A percentile compares a stretch with the other conserved stretches of the same genome.
These are phyloP conservation scores for Penicillium cosmopolitanum DNA, from an alignment of 495 filamentous ascomycete species.

Conservation along the genomic window DNA sequence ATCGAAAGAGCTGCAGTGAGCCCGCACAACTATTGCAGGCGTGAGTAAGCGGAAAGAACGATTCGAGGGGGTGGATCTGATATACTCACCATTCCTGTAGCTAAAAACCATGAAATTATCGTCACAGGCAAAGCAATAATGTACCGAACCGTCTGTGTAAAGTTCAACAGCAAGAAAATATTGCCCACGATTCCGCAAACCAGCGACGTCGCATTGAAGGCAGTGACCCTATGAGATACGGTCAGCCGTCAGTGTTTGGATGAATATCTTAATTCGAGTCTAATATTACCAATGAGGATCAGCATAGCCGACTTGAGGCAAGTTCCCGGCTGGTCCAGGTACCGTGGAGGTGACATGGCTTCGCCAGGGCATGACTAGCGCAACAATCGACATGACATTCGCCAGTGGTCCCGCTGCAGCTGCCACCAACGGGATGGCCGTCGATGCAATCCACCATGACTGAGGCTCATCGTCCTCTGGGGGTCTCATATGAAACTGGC, in stretches of 20 bases:
- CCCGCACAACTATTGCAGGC: constrained; percentile 55
- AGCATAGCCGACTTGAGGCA: constrained; percentile 42
- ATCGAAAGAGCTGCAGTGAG: constrained; percentile 63
- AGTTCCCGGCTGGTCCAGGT: constrained; percentile 36
- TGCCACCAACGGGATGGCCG: constrained; percentile 72
- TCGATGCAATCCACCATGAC: constrained; percentile 81
- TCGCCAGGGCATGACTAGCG: constrained; percentile 70
- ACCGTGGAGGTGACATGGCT: constrained; percentile 39
- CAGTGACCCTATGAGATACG: constrained; percentile 39
- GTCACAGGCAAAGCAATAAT: constrained; percentile 72
- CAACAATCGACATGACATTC: constrained; percentile 76
- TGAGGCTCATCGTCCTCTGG: constrained; percentile 54
- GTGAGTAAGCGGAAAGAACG: neutral
- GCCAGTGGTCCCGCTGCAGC: constrained; percentile 74
- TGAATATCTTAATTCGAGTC: too few relatives aligned
- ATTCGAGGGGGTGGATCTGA: neutral
- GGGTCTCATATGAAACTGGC: constrained; percentile 44
- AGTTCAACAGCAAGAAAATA: constrained; percentile 77
- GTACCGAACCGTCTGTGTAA: constrained; percentile 79
- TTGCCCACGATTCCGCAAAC: constrained; percentile 70
- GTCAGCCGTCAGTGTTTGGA: neutral
- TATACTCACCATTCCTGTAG: constrained; percentile 63
- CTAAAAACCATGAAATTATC: constrained; percentile 69
- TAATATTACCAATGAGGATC: constrained; percentile 59
- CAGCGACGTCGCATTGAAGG: constrained; percentile 68